Percentiles rank a stretch among this genome's conserved stretches.
Conservation (phyloP, 495 filamentous ascomycete species). For the Penicillium paxilli region DNA sequence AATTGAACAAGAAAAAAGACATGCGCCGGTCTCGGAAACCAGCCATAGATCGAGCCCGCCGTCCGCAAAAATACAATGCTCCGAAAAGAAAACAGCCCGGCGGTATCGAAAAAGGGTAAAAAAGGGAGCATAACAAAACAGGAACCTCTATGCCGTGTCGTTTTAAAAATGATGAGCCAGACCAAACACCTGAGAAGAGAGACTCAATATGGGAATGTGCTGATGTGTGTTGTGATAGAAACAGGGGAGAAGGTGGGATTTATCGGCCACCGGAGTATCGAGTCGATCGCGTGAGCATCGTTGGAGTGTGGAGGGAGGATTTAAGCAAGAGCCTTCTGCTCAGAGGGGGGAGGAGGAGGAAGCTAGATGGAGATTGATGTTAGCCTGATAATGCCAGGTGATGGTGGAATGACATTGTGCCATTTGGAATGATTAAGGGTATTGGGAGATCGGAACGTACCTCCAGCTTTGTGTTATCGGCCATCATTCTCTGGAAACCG, state of each 20-base stretch:
- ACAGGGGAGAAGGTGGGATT: conserved; percentile 21
- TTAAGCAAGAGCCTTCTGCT: conserved; percentile 46
- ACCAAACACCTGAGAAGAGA: conserved; percentile 51
- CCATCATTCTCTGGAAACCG: conserved; percentile 95
- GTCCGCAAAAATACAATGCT: conserved; percentile 34
- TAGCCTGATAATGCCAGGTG: not conserved
- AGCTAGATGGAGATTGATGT: conserved; percentile 25
- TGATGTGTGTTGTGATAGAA: conserved; percentile 25
- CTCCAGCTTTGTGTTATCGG: conserved; percentile 85
- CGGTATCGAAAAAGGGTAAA: conserved; percentile 27
- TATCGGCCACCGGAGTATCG: conserved; percentile 12
- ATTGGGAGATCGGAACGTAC: no score
- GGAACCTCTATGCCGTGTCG: conserved; percentile 45
- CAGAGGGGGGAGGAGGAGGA: conserved; percentile 42
- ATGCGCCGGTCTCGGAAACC: conserved; percentile 17
- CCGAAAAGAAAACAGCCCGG: conserved; percentile 20
- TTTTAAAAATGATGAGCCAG: conserved; percentile 38
- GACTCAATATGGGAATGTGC: conserved; percentile 29
- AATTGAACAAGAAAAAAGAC: conserved; percentile 14
- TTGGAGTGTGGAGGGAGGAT: conserved; percentile 5
- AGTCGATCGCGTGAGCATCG: conserved; percentile 12
- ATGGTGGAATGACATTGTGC: not conserved
- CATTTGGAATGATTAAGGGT: not conserved
- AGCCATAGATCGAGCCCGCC: conserved; percentile 31
- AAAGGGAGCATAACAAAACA: conserved; percentile 19